Base-by-base conservation (phyloP, 805 yeast species). In the Kazachstania viticola region DNA sequence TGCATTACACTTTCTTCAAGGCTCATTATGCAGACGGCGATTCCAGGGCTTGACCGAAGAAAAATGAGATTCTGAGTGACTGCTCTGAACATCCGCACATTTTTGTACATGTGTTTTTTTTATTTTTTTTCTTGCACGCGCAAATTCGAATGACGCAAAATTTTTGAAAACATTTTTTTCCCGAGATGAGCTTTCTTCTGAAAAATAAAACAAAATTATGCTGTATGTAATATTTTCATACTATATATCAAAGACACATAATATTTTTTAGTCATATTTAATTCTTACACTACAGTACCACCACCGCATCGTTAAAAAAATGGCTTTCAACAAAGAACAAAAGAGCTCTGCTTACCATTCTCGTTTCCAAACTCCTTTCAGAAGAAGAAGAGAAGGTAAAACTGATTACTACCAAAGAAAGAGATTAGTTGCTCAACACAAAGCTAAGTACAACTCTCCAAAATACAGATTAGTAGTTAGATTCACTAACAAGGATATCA, bases 321-420 rank as follows among this genome's bases (percentile, higher is more conserved):
- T 83, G 94, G 73, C 73, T 58, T 39, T 39, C 34, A 28, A 71
- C 61, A 23, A 9, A 6, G 57, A 63, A 49, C 58, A 67, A 51
- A 84, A 85, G 78, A 69, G 74, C 63, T 77, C 94, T 61, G 88
- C 96, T 53, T 91, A 91, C 88, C 83, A 76, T 76, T 85, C 96
- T 63, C 87, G 98, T 69, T 91, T 77, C 94, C 98, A 91, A 76
- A 91, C 98, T 67, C 96, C 97, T 51, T 91, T 87, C 95, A 85
- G 98, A 71, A 87, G 98, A 79, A 83, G 98, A 81, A 83, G 94
- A 67, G 96, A 91, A 74, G 98, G 98, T 74, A 91, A 91, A 79
- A 91, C 98, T 64, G 98, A 91, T 69, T 91, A 87, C 94, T 91
- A 87, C 79, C 95, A 91, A 69, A 87, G 98, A 79, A 91, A 91